A percentile compares a stretch with the other conserved stretches of the same genome.
Conservation (phyloP, 192 early-diverging fungal genomes). For the Coemansia aciculifera region DNA sequence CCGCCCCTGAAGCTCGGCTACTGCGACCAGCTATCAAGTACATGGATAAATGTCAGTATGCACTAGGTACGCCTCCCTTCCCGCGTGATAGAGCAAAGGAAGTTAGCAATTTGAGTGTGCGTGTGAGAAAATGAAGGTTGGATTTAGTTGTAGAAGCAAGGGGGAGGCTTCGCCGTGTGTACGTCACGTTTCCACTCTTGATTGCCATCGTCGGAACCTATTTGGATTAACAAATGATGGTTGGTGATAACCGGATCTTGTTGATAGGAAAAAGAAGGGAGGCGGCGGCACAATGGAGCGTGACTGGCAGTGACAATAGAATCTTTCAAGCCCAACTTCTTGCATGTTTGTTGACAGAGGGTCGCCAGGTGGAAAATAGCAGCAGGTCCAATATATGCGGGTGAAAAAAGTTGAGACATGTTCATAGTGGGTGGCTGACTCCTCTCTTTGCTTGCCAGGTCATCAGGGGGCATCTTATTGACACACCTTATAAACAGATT, state of each 20-base stretch:
- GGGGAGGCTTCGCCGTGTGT: not conserved
- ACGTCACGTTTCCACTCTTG: not conserved
- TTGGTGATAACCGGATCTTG: not conserved
- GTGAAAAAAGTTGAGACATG: not conserved
- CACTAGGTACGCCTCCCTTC: not conserved
- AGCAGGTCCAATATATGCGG: slow-evolving; percentile 3
- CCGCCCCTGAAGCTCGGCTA: not conserved
- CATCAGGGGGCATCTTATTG: not conserved
- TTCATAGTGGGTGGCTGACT: slow-evolving; percentile 7
- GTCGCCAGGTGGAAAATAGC: not conserved
- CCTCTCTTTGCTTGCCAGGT: not conserved
- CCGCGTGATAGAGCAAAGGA: not conserved
- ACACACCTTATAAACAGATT: not conserved
- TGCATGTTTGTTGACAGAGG: not conserved
- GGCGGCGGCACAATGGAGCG: not conserved
- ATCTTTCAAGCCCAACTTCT: not conserved
- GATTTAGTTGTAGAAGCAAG: not conserved
- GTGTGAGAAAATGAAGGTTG: not conserved
- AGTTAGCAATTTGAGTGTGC: not conserved
- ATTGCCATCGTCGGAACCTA: not conserved
- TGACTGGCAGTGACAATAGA: not conserved
- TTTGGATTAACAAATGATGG: not conserved
- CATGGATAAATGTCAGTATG: slow-evolving; percentile 14
- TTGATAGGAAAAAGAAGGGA: not conserved
- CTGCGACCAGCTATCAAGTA: slow-evolving; percentile 33